These are phyloP conservation scores for Codiaeum variegatum DNA, from an alignment of 441 rosid genomes.

Conservation along the genomic window DNA sequence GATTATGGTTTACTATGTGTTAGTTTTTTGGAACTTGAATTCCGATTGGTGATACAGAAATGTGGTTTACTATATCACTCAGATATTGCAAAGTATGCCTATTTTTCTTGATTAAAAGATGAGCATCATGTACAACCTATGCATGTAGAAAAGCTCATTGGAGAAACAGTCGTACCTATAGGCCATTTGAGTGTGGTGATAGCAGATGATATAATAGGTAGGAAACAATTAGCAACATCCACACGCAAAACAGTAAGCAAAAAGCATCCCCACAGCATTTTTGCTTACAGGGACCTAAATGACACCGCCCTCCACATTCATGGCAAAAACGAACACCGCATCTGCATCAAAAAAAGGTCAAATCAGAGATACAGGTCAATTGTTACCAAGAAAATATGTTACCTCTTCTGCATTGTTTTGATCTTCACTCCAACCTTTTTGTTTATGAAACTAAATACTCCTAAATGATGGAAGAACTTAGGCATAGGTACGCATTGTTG, in stretches of 20 bases:
- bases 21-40: no score
- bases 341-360: conserved; percentile 15
- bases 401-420: neutral
- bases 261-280: conserved; percentile 15
- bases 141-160: neutral
- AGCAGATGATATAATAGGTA: conserved; percentile 13
- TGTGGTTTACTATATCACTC: no score
- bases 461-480: neutral
- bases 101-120: neutral
- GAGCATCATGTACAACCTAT: conserved; percentile 2
- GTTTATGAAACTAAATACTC: neutral
- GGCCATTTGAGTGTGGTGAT: neutral
- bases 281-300: conserved; percentile 16
- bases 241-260: conserved; percentile 4
- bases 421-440: neutral
- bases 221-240: conserved; percentile 4
- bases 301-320: conserved; percentile 25
- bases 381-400: neutral
- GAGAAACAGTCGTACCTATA: neutral
- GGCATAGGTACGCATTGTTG: no score
- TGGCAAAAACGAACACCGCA: conserved; percentile 31
- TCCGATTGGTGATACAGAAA: no score
- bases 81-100: no score
- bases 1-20: no score
- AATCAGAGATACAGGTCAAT: neutral